These are phyloP conservation scores for Pogostemon cablin DNA, from an alignment of 257 asterid genomes.

Conservation along the genomic window DNA sequence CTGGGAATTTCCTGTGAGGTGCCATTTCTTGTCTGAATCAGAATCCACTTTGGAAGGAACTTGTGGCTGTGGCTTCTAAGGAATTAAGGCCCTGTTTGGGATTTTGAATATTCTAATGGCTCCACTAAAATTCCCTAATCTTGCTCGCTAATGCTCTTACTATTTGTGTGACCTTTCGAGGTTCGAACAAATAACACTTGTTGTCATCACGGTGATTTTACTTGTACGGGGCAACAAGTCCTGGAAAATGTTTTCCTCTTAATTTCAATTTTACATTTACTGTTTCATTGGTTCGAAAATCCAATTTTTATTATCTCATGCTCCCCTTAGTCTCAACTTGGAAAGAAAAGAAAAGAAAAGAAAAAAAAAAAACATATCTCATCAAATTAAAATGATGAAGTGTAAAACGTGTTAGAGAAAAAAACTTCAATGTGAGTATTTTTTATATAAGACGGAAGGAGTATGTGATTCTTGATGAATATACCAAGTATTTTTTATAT, in stretches of 20 bases:
- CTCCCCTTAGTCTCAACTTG: too few relatives aligned
- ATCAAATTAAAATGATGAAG: too few relatives aligned
- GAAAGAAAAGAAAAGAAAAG: too few relatives aligned
- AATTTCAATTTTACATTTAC: too few relatives aligned
- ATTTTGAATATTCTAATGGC: conserved; percentile 41
- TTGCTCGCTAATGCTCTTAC: neutral
- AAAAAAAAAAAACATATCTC: too few relatives aligned
- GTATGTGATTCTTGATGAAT: too few relatives aligned
- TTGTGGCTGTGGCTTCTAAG: conserved; percentile 31
- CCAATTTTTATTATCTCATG: too few relatives aligned
- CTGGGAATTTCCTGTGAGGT: neutral
- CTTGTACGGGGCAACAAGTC: neutral
- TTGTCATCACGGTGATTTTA: conserved; percentile 2
- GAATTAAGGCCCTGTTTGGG: conserved; percentile 20
- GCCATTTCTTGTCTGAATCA: conserved; percentile 29
- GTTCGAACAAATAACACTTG: conserved; percentile 17
- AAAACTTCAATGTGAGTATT: too few relatives aligned
- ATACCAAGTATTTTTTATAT: too few relatives aligned
- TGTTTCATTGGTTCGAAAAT: too few relatives aligned
- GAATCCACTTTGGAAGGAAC: conserved; percentile 35
- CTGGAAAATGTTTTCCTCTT: neutral
- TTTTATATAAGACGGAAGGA: too few relatives aligned
- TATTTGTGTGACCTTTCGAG: conserved; percentile 35
- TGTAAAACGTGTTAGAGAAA: too few relatives aligned
- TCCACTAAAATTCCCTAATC: conserved; percentile 28